Conservation (phyloP, 345 rosid genomes). For the Sisymbrium altissimum region DNA sequence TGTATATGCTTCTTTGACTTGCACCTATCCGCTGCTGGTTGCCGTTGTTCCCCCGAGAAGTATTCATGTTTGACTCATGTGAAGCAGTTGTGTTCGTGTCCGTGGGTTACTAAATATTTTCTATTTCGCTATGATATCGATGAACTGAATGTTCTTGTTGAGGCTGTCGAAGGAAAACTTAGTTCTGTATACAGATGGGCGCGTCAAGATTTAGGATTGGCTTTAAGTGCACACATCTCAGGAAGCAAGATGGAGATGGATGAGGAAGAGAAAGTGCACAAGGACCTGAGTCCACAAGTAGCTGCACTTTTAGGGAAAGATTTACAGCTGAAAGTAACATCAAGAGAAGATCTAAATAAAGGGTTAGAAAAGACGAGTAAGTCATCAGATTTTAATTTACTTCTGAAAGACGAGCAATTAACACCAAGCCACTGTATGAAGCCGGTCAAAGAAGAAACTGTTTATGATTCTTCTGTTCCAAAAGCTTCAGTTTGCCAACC, state of each 20-base stretch:
- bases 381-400: constrained; percentile 29
- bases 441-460: constrained; percentile 29
- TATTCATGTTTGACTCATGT: constrained; percentile 88
- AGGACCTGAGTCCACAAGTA: constrained; percentile 40
- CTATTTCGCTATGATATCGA: constrained; percentile 79
- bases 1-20: constrained; percentile 82
- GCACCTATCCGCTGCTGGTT: constrained; percentile 98
- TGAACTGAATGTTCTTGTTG: constrained; percentile 85
- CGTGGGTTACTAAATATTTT: constrained; percentile 62
- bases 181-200: constrained; percentile 98
- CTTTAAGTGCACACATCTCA: constrained; percentile 52
- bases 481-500: constrained; percentile 33
- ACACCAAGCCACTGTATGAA: constrained; percentile 17
- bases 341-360: constrained; percentile 29
- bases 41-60: constrained; percentile 87
- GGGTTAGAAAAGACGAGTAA: constrained; percentile 34
- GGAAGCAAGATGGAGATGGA: constrained; percentile 40
- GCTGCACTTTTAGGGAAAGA: constrained; percentile 36
- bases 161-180: constrained; percentile 94
- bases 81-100: constrained; percentile 79
- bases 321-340: constrained; percentile 39
- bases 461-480: constrained; percentile 33
- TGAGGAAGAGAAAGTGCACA: constrained; percentile 38
- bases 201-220: constrained; percentile 89
- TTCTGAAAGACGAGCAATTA: constrained; percentile 32